phyloP scores from a whole-genome alignment of 108 stramenopile genomes.

The Skeletonema potamos region DNA sequence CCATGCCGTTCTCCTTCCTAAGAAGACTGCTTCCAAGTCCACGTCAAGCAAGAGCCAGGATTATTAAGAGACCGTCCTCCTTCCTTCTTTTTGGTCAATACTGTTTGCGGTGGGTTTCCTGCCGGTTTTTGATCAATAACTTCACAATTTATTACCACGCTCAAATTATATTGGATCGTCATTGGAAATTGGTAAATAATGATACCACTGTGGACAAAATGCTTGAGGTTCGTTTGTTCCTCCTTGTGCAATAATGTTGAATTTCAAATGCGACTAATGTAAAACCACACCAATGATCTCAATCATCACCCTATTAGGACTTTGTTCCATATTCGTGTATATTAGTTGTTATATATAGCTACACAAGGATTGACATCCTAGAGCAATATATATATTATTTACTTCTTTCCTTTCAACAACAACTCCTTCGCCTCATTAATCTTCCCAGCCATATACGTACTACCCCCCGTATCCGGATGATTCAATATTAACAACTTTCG shows the following conservation, averaged over 20 bases:
- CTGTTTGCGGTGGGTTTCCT: background rate
- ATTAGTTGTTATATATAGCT: background rate
- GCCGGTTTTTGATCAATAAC: background rate
- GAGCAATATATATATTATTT: too few relatives aligned
- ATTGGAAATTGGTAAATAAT: background rate
- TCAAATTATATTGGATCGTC: background rate
- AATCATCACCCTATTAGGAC: background rate
- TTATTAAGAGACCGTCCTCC: too few relatives aligned
- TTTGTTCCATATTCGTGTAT: background rate
- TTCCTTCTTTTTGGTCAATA: background rate
- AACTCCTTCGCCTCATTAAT: constrained; percentile 99
- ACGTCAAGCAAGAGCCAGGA: constrained; percentile 36
- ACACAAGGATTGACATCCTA: too few relatives aligned
- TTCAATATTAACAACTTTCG: constrained; percentile 94
- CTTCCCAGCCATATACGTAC: constrained; percentile 94
- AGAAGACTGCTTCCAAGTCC: constrained; percentile 61
- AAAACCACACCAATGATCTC: background rate
- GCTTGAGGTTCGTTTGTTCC: background rate
- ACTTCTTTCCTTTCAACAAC: constrained; percentile 82
- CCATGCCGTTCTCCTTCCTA: constrained; percentile 94
- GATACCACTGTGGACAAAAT: background rate
- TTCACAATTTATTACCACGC: background rate
- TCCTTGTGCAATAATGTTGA: background rate
- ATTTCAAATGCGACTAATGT: background rate
- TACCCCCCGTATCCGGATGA: constrained; percentile 99